phyloP scores from a whole-genome alignment of 2,329 filamentous ascomycete species.

The Xylariaceae sp. region DNA sequence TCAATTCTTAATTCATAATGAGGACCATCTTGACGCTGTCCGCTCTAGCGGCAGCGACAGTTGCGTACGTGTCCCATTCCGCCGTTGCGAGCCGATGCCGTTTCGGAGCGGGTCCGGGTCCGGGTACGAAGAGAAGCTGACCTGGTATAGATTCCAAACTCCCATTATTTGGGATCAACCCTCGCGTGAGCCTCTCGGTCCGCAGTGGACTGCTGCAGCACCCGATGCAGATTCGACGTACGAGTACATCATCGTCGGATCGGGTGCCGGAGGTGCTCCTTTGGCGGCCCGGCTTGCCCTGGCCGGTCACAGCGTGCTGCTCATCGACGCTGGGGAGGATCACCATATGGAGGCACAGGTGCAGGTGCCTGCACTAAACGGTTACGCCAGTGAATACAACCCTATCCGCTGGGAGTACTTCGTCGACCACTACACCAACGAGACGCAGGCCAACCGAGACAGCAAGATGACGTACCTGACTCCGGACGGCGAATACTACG shows the following conservation, averaged over 20 bases:
- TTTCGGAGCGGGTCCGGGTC: no score
- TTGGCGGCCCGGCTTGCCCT: conserved; percentile 60
- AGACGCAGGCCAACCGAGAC: conserved; percentile 51
- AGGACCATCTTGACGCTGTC: not conserved
- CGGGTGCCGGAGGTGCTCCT: conserved; percentile 58
- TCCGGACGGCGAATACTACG: conserved; percentile 48
- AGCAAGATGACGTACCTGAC: conserved; percentile 57
- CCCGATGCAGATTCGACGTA: conserved; percentile 35
- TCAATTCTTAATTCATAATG: not conserved
- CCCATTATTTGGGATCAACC: not conserved
- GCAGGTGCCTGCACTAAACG: conserved; percentile 52
- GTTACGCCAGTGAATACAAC: conserved; percentile 51
- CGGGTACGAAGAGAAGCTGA: not conserved
- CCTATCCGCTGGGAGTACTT: conserved; percentile 61
- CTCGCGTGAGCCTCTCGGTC: not conserved
- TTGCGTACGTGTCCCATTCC: not conserved
- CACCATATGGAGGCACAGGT: conserved; percentile 48
- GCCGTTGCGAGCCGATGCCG: no score
- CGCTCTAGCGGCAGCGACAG: not conserved
- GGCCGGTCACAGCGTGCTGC: conserved; percentile 54
- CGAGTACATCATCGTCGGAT: conserved; percentile 64
- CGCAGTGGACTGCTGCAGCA: not conserved
- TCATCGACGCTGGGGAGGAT: conserved; percentile 59
- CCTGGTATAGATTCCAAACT: not conserved
- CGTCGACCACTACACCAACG: conserved; percentile 56